A percentile compares a stretch with the other conserved stretches of the same genome.
Conservation (phyloP, 306 rosid genomes). For the Vigna trinervia region DNA sequence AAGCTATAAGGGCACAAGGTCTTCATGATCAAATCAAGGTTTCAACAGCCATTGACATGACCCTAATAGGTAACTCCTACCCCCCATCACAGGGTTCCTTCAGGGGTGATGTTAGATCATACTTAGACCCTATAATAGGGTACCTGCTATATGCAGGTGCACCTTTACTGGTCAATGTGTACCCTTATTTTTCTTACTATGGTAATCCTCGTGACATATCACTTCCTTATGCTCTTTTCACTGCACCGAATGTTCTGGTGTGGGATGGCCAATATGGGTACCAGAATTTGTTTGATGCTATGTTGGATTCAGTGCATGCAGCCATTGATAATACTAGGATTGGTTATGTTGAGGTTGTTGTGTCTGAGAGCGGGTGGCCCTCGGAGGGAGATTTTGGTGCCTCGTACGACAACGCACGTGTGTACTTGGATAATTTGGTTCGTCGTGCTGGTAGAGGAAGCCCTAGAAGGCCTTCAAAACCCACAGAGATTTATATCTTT, state of each 20-base stretch:
- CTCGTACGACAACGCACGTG: constrained; percentile 54
- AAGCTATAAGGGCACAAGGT: constrained; percentile 52
- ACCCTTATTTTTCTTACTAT: constrained; percentile 63
- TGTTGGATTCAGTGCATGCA: constrained; percentile 61
- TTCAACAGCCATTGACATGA: constrained; percentile 65
- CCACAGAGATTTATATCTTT: constrained; percentile 48
- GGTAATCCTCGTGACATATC: constrained; percentile 60
- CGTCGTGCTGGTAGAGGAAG: constrained; percentile 62
- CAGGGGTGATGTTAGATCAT: constrained; percentile 60
- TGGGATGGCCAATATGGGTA: constrained; percentile 57
- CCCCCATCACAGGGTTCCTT: constrained; percentile 71
- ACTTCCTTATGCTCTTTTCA: constrained; percentile 62
- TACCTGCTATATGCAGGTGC: constrained; percentile 57
- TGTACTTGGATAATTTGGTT: constrained; percentile 59
- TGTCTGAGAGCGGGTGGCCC: constrained; percentile 81
- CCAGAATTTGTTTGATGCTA: constrained; percentile 70
- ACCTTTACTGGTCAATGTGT: constrained; percentile 66
- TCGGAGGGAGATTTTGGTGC: constrained; percentile 60
- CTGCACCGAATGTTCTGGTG: constrained; percentile 54
- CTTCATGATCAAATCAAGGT: constrained; percentile 67
- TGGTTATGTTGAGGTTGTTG: constrained; percentile 62
- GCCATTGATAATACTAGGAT: constrained; percentile 61
- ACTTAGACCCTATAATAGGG: constrained; percentile 66
- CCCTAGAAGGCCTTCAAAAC: constrained; percentile 60
- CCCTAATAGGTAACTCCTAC: constrained; percentile 62